Percentiles rank a stretch among this genome's conserved stretches.
These are phyloP conservation scores for Pyrenophora graminea DNA, from an alignment of 2,329 filamentous ascomycete species.

Conservation along the genomic window DNA sequence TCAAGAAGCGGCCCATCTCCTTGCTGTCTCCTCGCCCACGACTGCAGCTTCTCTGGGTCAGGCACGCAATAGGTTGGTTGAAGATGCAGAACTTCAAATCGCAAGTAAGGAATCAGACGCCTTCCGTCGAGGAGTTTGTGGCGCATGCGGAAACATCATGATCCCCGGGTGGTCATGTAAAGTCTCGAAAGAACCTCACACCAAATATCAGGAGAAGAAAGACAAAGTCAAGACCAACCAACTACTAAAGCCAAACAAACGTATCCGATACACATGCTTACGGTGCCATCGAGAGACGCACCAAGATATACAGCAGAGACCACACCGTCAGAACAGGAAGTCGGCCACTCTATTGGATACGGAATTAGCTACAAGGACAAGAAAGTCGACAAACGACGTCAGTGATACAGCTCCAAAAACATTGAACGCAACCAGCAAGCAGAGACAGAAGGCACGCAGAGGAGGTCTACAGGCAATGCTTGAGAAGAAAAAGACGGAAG, in stretches of 20 bases:
- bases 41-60: conserved; percentile 39
- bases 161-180: conserved; percentile 45
- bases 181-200: conserved; percentile 16
- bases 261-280: conserved; percentile 33
- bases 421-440: conserved; percentile 56
- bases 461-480: conserved; percentile 55
- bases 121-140: conserved; percentile 39
- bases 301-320: conserved; percentile 26
- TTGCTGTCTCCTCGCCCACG: conserved; percentile 40
- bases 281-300: conserved; percentile 40
- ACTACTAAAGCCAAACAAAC: conserved; percentile 22
- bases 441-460: conserved; percentile 60
- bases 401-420: conserved; percentile 35
- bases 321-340: conserved; percentile 25
- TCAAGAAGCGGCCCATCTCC: conserved; percentile 38
- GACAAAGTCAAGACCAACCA: conserved; percentile 5
- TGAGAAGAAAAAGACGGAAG: conserved; percentile 50
- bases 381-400: conserved; percentile 14
- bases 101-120: conserved; percentile 36
- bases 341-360: conserved; percentile 5
- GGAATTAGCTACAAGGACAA: background rate
- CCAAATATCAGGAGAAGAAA: background rate
- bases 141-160: conserved; percentile 45
- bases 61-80: conserved; percentile 33
- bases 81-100: conserved; percentile 33